Evolutionary conservation across 345 rosid genomes (phyloP), one percentile per base, ranked within the genome.

Genomic region (Arabis hirsuta): DNA sequence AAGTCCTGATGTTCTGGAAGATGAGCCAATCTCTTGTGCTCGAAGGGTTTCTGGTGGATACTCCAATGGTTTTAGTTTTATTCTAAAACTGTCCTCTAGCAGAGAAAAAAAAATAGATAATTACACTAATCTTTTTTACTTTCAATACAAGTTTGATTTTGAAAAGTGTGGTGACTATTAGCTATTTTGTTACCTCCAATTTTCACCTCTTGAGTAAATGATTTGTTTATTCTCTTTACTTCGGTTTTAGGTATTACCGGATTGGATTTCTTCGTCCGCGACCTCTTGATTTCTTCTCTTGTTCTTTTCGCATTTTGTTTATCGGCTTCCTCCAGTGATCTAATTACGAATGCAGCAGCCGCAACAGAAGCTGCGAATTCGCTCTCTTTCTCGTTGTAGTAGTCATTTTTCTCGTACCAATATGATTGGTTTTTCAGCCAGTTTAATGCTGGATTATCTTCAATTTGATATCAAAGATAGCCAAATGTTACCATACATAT

Each of bases 361-460:
- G 89, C 92, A 36, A 88, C 88, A 43, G 90, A 87, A 50, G 69
- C 68, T 36, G 87, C 86, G 38, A 74, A 81, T 76, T 84, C 86
- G 3, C 73, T 55, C 5, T 83, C 79, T 62, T 65, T 55, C 39
- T 76, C 70, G 58, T 76, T 11, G 65, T 69, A 76, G 32, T 34
- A 6, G 20, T 76, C 71, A 62, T 69, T 68, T 61, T 69, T 82
- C 81, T 76, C 81, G 67, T 71, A 60, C 78, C 82, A 60, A 14
- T 78, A 52, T 63, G 78, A 32, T 62, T 78, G 88, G 26, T 72
- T 72, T 36, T 67, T 63, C 45, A 86, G 75, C 91, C 81, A 73
- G 67, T 63, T 78, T 54, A 79, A 32, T 52, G 58, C 81, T 73
- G 78, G 77, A 26, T 69, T 65, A 62, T 72, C 83, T 84, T 54